Evolutionary conservation across 768 basidiomycete genomes (phyloP).

Genomic region (Hericium coralloides): DNA sequence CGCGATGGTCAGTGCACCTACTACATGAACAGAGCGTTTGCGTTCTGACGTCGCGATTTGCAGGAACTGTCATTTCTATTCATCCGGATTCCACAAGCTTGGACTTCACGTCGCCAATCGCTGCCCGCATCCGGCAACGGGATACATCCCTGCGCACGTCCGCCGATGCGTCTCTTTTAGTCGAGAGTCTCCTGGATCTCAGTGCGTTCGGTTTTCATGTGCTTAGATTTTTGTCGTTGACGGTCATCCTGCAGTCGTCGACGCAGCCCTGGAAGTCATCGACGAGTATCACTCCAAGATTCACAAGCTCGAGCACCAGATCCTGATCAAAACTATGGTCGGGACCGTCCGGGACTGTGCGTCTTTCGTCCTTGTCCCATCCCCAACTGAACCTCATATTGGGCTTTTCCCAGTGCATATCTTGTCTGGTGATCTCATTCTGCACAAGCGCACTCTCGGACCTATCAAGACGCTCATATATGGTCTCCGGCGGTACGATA

Average conservation of each 20-base stretch:
- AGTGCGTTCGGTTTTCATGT: constrained; percentile 17
- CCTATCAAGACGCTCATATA: constrained; percentile 65
- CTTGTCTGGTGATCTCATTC: constrained; percentile 61
- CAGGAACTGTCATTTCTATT: constrained; percentile 60
- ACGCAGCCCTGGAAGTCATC: constrained; percentile 56
- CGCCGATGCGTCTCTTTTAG: constrained; percentile 58
- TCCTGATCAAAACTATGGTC: constrained; percentile 54
- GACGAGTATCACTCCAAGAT: constrained; percentile 62
- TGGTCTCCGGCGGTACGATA: constrained; percentile 59
- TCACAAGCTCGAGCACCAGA: constrained; percentile 47
- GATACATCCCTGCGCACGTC: constrained; percentile 55
- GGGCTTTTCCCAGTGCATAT: constrained; percentile 48
- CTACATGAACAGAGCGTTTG: background rate
- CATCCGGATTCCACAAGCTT: constrained; percentile 33
- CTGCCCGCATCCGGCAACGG: constrained; percentile 43
- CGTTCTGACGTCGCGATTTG: background rate
- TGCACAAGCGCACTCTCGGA: constrained; percentile 66
- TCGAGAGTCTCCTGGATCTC: constrained; percentile 60
- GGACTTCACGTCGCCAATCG: constrained; percentile 46
- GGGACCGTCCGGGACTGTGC: constrained; percentile 48
- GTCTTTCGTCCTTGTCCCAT: constrained; percentile 13
- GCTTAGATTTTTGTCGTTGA: background rate
- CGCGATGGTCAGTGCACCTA: constrained; percentile 41
- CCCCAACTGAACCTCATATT: background rate
- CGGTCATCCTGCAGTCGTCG: constrained; percentile 40